phyloP scores from a whole-genome alignment of 179 eudicot genomes.

The Beta lomatogona region DNA sequence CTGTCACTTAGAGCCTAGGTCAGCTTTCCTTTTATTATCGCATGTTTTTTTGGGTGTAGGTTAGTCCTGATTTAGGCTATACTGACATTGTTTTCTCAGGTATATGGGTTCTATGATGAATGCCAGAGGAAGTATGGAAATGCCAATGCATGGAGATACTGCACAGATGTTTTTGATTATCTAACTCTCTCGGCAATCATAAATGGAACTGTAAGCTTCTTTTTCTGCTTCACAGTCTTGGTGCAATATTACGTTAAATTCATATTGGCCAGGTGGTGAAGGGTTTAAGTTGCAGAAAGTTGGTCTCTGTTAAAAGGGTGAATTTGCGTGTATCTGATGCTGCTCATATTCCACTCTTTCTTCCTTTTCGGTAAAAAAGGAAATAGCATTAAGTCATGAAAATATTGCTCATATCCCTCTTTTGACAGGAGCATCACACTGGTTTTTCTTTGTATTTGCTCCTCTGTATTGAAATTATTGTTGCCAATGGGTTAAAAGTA shows the following conservation, averaged over 20 bases:
- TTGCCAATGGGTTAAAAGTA: background rate
- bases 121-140: constrained; percentile 99
- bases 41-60: constrained; percentile 1
- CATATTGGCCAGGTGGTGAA: background rate
- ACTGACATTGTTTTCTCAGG: constrained; percentile 42
- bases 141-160: constrained; percentile 99
- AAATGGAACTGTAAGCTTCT: constrained; percentile 81
- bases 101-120: constrained; percentile 97
- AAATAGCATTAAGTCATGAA: no score
- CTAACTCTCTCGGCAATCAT: constrained; percentile 94
- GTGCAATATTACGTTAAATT: background rate
- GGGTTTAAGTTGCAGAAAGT: constrained; percentile 1
- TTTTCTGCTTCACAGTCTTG: constrained; percentile 7
- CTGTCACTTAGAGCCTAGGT: background rate
- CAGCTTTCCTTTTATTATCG: background rate
- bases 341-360: background rate
- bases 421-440: background rate
- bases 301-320: background rate
- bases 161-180: constrained; percentile 98
- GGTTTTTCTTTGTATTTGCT: background rate
- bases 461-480: background rate
- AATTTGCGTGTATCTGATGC: background rate
- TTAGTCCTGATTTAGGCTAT: background rate
- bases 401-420: background rate
- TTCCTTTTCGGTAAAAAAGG: no score